A percentile compares a stretch with the other conserved stretches of the same genome.
Evolutionary conservation across 495 filamentous ascomycete genomes (phyloP).

Genomic region (Sabuloglossum arenarium): DNA sequence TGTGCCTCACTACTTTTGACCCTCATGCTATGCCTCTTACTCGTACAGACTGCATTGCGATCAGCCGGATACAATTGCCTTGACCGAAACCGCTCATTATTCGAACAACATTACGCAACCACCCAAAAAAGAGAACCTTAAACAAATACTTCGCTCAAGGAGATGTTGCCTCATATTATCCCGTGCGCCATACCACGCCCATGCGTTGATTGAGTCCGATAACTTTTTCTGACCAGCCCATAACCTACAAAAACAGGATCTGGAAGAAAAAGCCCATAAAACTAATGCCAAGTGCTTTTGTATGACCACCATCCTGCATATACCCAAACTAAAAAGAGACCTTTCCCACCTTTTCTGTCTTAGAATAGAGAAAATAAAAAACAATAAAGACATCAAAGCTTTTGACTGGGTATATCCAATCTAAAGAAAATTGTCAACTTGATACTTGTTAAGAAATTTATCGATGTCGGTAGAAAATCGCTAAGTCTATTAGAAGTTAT

Average conservation of each 20-base stretch:
- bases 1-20: background rate
- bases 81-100: background rate
- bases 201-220: background rate
- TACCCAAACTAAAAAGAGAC: background rate
- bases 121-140: background rate
- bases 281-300: background rate
- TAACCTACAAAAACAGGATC: background rate
- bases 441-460: background rate
- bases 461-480: background rate
- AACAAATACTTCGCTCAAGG: background rate
- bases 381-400: background rate
- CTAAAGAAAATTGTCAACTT: too few species aligned
- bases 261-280: background rate
- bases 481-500: conserved; percentile 3
- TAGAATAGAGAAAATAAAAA: background rate
- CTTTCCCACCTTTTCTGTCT: background rate
- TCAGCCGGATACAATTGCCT: background rate
- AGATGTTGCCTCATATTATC: background rate
- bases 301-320: background rate
- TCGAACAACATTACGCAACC: background rate
- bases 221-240: background rate
- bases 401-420: too few species aligned
- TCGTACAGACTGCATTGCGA: background rate
- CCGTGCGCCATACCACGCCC: background rate
- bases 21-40: background rate